Percentiles rank a stretch among this genome's conserved stretches.
Evolutionary conservation across 1,139 yeast genomes (phyloP).

Genomic region (Hyphopichia pseudoburtonii): DNA sequence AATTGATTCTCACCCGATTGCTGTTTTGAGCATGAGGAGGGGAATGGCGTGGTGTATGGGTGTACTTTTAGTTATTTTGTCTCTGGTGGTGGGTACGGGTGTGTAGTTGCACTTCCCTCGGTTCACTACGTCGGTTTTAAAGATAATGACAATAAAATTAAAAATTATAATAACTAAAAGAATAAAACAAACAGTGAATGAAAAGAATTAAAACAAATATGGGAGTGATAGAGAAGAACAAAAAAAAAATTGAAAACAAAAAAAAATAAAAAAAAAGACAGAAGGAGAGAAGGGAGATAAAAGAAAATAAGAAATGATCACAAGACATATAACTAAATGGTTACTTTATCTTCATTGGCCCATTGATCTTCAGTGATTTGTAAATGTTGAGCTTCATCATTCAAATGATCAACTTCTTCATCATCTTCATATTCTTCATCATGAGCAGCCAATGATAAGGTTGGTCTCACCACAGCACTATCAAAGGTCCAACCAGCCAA

Average conservation of each 20-base stretch:
- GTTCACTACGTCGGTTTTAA: too few species aligned
- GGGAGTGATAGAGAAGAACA: neutral
- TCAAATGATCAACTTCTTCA: constrained; percentile 55
- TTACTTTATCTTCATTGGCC: constrained; percentile 31
- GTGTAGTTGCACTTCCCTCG: too few species aligned
- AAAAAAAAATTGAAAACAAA: neutral
- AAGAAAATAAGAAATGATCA: neutral
- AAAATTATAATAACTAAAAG: too few species aligned
- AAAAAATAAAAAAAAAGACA: neutral
- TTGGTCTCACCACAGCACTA: constrained; percentile 76
- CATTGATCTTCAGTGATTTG: constrained; percentile 55
- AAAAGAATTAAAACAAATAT: neutral
- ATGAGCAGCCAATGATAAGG: constrained; percentile 73
- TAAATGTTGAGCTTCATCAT: constrained; percentile 53
- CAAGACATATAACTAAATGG: too few species aligned
- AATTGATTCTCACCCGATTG: too few species aligned
- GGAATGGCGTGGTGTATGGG: too few species aligned
- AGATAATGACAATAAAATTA: too few species aligned
- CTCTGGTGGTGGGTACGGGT: too few species aligned
- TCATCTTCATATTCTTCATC: constrained; percentile 67
- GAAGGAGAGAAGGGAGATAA: neutral
- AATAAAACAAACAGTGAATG: neutral
- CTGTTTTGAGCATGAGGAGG: too few species aligned
- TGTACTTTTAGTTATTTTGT: too few species aligned
- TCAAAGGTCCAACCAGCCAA: constrained; percentile 83